Evolutionary conservation across 176 grass and related monocot genomes (phyloP), one percentile per base, ranked within the genome.

Genomic region (Cenchrus fungigraminus): DNA sequence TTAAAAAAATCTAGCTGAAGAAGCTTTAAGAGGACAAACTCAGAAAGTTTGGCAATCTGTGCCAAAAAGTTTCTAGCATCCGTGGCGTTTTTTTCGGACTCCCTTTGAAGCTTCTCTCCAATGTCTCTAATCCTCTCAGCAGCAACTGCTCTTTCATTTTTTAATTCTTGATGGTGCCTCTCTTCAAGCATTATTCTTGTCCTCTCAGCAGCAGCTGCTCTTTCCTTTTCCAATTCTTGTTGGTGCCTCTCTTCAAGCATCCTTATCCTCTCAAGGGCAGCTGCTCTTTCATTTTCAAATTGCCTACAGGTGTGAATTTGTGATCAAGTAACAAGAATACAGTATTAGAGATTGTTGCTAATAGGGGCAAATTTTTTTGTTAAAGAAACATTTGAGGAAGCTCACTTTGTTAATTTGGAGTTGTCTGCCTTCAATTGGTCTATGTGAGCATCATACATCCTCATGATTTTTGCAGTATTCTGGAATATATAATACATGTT

Each of bases 91-190:
- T 40, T 40, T 52, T 73, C 3, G 5, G 45, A 46, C 45, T 8
- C 45, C 45, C 32, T 76, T 32, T 1, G 52, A 29, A 34, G 50
- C 15, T 14, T 55, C 72, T 34, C 72, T 37, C 55, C 51, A 75
- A 75, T 22, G 32, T 19, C 34, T 74, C 14, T 32, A 32, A 50
- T 74, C 4, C 50, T 74, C 71, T 74, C 71, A 32, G 50, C 6
- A 53, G 49, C 12, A 74, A 7, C 71, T 53, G 29, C 71, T 32
- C 47, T 7, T 73, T 73, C 71, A 73, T 73, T 28, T 73, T 46
- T 9, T 9, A 46, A 46, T 46, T 46, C 45, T 46, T 9, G 45
- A 8, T 46, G 45, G 45, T 46, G 45, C 45, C 45, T 46, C 45
- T 46, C 45, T 46, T 40, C 37, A 40, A 40, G 37, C 37, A 40